Percentiles rank a stretch among this genome's conserved stretches.
Evolutionary conservation across 257 asterid species (phyloP).

Genomic region (Verbascum thapsus): DNA sequence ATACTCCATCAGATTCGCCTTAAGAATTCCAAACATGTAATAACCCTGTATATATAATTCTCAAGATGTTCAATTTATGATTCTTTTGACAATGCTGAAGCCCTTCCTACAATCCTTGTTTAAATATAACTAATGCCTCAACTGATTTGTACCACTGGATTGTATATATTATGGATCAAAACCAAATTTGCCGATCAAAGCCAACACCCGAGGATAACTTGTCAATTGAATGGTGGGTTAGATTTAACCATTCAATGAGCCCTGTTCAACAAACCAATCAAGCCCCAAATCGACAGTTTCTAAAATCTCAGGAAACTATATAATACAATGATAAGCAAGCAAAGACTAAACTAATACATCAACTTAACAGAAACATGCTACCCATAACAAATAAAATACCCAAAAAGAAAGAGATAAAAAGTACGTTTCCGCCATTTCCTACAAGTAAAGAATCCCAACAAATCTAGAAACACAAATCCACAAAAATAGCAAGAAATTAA

Average conservation of each 20-base stretch:
- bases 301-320: background rate
- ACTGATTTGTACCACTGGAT: too few species aligned
- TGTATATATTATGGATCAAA: too few species aligned
- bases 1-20: conserved; percentile 1
- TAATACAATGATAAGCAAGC: conserved; percentile 1
- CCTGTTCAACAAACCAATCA: too few species aligned
- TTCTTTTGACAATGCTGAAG: background rate
- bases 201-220: too few species aligned
- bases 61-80: background rate
- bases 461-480: background rate
- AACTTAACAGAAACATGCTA: too few species aligned
- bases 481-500: background rate
- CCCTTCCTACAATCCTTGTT: background rate
- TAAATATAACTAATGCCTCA: background rate
- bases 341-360: conserved; percentile 23
- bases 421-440: conserved; percentile 15
- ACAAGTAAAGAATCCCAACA: background rate
- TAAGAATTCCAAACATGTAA: conserved; percentile 8
- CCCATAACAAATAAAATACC: background rate
- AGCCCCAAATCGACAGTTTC: background rate
- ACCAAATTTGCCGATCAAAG: too few species aligned
- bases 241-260: too few species aligned
- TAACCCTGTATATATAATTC: background rate
- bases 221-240: too few species aligned
- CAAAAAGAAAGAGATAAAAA: background rate